Base-by-base conservation (phyloP, 495 filamentous ascomycete genomes). In the Podospora fimiseda region DNA sequence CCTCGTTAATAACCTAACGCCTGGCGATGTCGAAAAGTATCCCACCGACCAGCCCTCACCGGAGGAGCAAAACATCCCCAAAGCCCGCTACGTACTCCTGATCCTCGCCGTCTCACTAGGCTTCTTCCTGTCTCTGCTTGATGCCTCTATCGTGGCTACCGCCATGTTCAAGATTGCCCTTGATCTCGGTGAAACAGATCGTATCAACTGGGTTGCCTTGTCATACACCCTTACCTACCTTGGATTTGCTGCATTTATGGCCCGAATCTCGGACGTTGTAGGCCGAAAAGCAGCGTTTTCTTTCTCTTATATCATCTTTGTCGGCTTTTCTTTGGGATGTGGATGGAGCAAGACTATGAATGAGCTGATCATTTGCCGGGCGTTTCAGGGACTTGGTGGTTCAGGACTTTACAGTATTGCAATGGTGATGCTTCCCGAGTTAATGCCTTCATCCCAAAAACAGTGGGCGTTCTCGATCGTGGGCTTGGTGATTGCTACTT, bases 281-380 rank as follows among this genome's bases (percentile, higher is more conserved):
- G 79, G 80, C 33, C 74, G 76, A 2, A 70, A 73, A 43, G 56
- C 65, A 45, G 74, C 74, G 5, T 75, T 80, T 53, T 38, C 75
- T 2, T 51, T 63, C 3, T 74, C 74, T 19, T 74, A 74, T 43
- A 23, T 74, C 20, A 62, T 82, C 45, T 84, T 84, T 51, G 58
- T 80, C 43, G 70, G 55, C 33, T 82, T 81, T 49, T 83, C 81
- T 1, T 60, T 77, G 0, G 79, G 66, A 0, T 81, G 80, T 54
- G 80, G 76, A 2, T 76, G 72, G 38, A 60, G 73, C 8, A 46
- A 66, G 41, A 75, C 55, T 33, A 44, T 80, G 21, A 53, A 64
- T 14, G 69, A 80, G 56, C 65, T 84, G 41, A 72, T 76, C 45
- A 66, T 63, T 8, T 72, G 62, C 30, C 64, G 74, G 48, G 66